Conservation (phyloP, 257 asterid species). For the Striga asiatica region DNA sequence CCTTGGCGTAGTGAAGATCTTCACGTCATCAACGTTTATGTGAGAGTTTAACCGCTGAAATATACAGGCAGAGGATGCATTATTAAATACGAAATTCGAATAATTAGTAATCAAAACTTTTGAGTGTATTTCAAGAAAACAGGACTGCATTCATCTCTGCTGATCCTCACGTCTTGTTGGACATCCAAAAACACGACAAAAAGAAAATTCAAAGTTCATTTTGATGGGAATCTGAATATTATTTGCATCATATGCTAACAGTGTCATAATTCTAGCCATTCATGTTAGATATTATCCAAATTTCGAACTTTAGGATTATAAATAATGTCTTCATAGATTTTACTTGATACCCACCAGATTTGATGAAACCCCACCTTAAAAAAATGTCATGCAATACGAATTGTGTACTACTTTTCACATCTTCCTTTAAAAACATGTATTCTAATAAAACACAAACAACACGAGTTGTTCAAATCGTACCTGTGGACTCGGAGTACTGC, state of each 20-base stretch:
- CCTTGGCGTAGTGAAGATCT: slow-evolving; percentile 80
- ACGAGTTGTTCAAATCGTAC: slow-evolving; percentile 22
- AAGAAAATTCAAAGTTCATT: too few relatives aligned
- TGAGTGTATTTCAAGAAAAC: too few relatives aligned
- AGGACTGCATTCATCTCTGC: too few relatives aligned
- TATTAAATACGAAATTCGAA: not conserved
- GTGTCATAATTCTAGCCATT: not conserved
- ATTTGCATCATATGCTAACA: not conserved
- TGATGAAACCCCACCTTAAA: not conserved
- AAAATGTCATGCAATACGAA: not conserved
- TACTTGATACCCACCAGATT: too few relatives aligned
- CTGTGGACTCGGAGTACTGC: slow-evolving; percentile 75
- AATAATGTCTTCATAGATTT: not conserved
- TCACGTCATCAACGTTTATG: slow-evolving; percentile 47
- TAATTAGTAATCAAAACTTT: too few relatives aligned
- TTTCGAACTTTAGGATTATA: not conserved
- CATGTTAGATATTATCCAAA: not conserved
- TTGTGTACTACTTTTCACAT: not conserved
- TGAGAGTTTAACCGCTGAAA: slow-evolving; percentile 53
- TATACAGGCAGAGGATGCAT: not conserved
- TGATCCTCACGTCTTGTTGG: too few relatives aligned
- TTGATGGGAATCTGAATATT: too few relatives aligned
- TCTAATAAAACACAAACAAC: not conserved
- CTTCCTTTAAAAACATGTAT: not conserved
- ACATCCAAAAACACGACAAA: too few relatives aligned